A percentile compares a stretch with the other conserved stretches of the same genome.
Conservation (phyloP, 1,284 basidiomycete species). For the Pseudozyma flocculosa region DNA sequence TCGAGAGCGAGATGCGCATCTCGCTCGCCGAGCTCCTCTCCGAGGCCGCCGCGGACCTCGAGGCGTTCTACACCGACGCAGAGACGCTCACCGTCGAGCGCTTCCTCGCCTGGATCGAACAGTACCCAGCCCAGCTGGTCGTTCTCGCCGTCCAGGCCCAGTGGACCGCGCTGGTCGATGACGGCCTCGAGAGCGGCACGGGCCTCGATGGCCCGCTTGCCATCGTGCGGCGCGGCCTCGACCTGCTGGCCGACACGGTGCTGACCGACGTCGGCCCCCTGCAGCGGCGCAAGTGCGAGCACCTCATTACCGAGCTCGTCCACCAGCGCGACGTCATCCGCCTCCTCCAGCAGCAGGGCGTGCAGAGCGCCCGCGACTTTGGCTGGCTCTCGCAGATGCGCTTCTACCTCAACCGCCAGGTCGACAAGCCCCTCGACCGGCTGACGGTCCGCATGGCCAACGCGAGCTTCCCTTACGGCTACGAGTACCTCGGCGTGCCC, state of each 20-base stretch:
- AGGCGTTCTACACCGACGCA: conserved; percentile 73
- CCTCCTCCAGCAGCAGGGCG: conserved; percentile 70
- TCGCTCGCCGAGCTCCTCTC: conserved; percentile 82
- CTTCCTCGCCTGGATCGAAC: conserved; percentile 86
- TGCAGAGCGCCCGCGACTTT: conserved; percentile 72
- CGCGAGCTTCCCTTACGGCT: conserved; percentile 93
- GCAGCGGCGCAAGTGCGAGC: conserved; percentile 94
- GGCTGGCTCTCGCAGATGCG: conserved; percentile 98
- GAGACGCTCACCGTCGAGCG: conserved; percentile 63
- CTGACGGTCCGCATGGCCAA: conserved; percentile 77
- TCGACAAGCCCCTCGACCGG: conserved; percentile 75
- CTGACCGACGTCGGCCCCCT: conserved; percentile 83
- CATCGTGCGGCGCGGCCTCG: conserved; percentile 78
- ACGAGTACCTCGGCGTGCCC: conserved; percentile 96
- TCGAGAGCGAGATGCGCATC: conserved; percentile 91
- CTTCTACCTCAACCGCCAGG: conserved; percentile 75
- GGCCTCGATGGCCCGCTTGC: conserved; percentile 71
- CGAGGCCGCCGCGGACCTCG: conserved; percentile 75
- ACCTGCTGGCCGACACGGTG: conserved; percentile 92
- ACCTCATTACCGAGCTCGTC: conserved; percentile 97
- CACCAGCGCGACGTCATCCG: conserved; percentile 95
- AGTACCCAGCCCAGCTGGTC: conserved; percentile 91
- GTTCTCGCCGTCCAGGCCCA: conserved; percentile 89
- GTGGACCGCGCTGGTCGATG: conserved; percentile 87
- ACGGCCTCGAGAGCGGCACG: conserved; percentile 66